Conservation (phyloP, 441 rosid species). For the Omphalea diandra region DNA sequence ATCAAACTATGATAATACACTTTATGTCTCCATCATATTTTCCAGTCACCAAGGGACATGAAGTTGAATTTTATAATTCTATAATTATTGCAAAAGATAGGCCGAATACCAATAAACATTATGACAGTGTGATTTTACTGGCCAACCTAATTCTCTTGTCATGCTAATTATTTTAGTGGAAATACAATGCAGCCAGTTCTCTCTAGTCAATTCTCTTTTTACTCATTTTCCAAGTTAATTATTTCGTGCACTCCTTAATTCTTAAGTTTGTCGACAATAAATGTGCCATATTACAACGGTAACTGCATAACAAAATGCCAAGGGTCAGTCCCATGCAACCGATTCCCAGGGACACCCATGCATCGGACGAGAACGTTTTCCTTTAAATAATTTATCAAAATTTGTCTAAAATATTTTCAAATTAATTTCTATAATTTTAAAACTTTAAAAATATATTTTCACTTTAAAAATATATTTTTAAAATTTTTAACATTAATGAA, state of each 20-base stretch:
- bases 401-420: no score
- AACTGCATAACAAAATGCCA: no score
- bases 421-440: no score
- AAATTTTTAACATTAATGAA: no score
- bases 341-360: no score
- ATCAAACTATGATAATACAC: not conserved
- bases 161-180: not conserved
- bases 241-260: not conserved
- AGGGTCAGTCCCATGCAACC: no score
- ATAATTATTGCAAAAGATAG: not conserved
- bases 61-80: not conserved
- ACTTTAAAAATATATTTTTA: no score
- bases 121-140: not conserved
- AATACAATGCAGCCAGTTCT: not conserved
- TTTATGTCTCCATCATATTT: not conserved
- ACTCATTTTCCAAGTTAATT: not conserved
- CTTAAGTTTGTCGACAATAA: no score
- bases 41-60: not conserved
- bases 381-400: no score
- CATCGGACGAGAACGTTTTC: no score
- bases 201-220: not conserved
- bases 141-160: not conserved
- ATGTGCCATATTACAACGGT: no score
- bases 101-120: not conserved
- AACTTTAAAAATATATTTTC: no score